phyloP scores from a whole-genome alignment of 345 rosid genomes.

The Brassica nigra region DNA sequence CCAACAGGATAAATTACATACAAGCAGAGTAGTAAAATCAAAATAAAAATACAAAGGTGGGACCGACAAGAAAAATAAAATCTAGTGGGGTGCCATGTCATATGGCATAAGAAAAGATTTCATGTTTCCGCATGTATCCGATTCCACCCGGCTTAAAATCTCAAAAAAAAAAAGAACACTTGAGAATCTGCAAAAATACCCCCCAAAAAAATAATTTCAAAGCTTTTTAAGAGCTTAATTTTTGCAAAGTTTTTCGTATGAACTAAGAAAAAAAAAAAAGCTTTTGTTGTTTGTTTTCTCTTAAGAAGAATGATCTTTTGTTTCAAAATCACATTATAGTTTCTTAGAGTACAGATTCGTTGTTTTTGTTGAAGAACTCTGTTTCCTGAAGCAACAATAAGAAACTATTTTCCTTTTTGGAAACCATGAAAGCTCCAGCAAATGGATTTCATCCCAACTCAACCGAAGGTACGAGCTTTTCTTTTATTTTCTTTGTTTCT shows the following conservation, averaged over 20 bases:
- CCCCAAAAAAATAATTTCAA: neutral
- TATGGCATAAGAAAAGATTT: slow-evolving; percentile 38
- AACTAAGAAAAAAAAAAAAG: neutral
- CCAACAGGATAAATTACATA: neutral
- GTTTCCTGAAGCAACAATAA: slow-evolving; percentile 8
- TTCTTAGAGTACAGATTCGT: too few relatives aligned
- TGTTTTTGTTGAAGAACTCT: slow-evolving; percentile 19
- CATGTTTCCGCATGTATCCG: slow-evolving; percentile 39
- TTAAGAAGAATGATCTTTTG: slow-evolving; percentile 5
- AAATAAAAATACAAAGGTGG: slow-evolving; percentile 16
- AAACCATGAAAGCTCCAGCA: slow-evolving; percentile 45
- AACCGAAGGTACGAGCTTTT: slow-evolving; percentile 31
- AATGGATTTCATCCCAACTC: slow-evolving; percentile 41
- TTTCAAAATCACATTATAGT: slow-evolving; percentile 6
- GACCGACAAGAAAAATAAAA: slow-evolving; percentile 33
- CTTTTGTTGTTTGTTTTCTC: neutral
- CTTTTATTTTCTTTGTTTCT: neutral
- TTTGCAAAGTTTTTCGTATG: slow-evolving; percentile 8
- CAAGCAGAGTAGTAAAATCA: neutral
- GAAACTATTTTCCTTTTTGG: neutral
- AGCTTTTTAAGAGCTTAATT: slow-evolving; percentile 36
- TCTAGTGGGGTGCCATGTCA: slow-evolving; percentile 45
- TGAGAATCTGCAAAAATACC: slow-evolving; percentile 17
- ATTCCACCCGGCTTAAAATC: slow-evolving; percentile 34
- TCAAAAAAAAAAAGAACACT: slow-evolving; percentile 6